A percentile compares a stretch with the other conserved stretches of the same genome.
phyloP scores from a whole-genome alignment of 345 rosid genomes.

The Euphorbia pulcherrima region DNA sequence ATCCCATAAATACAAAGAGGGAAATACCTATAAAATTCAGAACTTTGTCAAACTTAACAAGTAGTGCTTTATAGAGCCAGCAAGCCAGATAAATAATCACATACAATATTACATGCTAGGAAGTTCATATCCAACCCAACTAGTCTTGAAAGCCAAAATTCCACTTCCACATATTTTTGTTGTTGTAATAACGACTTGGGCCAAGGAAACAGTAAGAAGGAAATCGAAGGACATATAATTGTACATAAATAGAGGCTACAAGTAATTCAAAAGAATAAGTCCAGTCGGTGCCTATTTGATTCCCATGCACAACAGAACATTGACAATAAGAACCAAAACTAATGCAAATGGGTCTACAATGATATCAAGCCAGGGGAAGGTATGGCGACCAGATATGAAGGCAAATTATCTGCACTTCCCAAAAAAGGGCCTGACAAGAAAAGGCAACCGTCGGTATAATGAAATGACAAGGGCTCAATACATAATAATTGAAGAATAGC shows the following conservation, averaged over 20 bases:
- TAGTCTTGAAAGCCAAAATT: slow-evolving; percentile 49
- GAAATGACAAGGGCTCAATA: not conserved
- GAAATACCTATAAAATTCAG: slow-evolving; percentile 37
- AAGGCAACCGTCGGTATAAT: not conserved
- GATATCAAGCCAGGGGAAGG: slow-evolving; percentile 20
- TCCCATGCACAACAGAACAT: slow-evolving; percentile 30
- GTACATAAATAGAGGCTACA: not conserved
- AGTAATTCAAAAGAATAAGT: not conserved
- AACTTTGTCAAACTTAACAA: not conserved
- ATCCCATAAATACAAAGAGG: slow-evolving; percentile 63
- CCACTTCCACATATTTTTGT: slow-evolving; percentile 47
- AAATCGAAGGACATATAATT: slow-evolving; percentile 7
- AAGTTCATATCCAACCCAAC: slow-evolving; percentile 62
- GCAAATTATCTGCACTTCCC: slow-evolving; percentile 28
- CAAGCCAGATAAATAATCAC: not conserved
- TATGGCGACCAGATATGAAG: slow-evolving; percentile 26
- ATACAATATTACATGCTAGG: slow-evolving; percentile 38
- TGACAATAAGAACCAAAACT: slow-evolving; percentile 31
- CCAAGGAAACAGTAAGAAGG: slow-evolving; percentile 32
- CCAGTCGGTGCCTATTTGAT: slow-evolving; percentile 30
- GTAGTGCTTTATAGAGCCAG: not conserved
- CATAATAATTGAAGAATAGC: not conserved
- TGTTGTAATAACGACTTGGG: slow-evolving; percentile 55
- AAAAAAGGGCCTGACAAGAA: slow-evolving; percentile 28
- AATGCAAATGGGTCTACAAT: slow-evolving; percentile 32